Evolutionary conservation across 1,284 basidiomycete species (phyloP).

Genomic region (Papiliotrema fonsecae): DNA sequence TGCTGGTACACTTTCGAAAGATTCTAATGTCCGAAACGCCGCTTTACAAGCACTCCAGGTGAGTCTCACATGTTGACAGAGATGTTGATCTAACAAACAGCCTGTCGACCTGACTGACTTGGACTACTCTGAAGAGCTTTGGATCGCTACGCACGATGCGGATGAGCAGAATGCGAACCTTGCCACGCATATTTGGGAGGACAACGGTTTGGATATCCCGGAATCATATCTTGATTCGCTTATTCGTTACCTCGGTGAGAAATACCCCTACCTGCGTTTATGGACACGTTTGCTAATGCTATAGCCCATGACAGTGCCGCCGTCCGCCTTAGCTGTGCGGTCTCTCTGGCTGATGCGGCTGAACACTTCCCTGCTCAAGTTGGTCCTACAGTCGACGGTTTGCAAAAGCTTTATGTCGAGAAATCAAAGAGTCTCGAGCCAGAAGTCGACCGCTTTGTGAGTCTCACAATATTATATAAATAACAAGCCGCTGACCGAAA

Average conservation of each 20-base stretch:
- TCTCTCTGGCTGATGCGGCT: slow-evolving; percentile 72
- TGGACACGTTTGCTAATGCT: too few species aligned
- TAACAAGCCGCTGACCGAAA: slow-evolving; percentile 34
- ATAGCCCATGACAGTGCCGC: slow-evolving; percentile 77
- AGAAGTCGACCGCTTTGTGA: slow-evolving; percentile 81
- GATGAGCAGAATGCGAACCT: slow-evolving; percentile 87
- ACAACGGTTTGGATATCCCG: slow-evolving; percentile 88
- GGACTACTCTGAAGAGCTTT: slow-evolving; percentile 85
- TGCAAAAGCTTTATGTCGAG: slow-evolving; percentile 75
- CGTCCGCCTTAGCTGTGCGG: slow-evolving; percentile 69
- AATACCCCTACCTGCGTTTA: too few species aligned
- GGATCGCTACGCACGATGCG: slow-evolving; percentile 84
- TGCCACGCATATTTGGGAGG: slow-evolving; percentile 85
- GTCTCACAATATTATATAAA: slow-evolving; percentile 27
- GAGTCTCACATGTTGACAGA: slow-evolving; percentile 15
- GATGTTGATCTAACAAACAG: slow-evolving; percentile 53
- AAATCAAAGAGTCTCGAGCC: slow-evolving; percentile 84
- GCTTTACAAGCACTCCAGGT: slow-evolving; percentile 89
- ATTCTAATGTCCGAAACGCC: slow-evolving; percentile 81
- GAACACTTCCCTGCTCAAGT: slow-evolving; percentile 69
- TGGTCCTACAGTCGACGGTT: slow-evolving; percentile 50
- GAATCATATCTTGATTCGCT: slow-evolving; percentile 65
- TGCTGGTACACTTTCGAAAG: slow-evolving; percentile 73
- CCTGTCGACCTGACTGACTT: slow-evolving; percentile 91
- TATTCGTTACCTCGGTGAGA: slow-evolving; percentile 66